Conservation (phyloP, 2,329 filamentous ascomycete species). For the Leptographium flavum region DNA sequence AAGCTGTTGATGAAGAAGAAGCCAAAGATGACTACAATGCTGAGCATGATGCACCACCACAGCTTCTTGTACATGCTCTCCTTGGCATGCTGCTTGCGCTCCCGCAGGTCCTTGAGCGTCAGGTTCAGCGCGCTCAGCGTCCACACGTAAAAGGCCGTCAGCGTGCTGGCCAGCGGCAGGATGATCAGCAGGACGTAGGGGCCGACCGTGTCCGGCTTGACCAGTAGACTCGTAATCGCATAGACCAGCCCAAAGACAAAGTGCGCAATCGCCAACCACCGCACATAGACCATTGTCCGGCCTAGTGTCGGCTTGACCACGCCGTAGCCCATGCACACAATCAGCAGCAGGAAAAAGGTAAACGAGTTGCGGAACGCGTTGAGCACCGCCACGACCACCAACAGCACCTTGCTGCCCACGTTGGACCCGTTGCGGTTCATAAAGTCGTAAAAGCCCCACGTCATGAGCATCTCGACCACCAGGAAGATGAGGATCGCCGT, state of each 20-base stretch:
- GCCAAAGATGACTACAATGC: constrained; percentile 87
- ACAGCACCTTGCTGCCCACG: constrained; percentile 65
- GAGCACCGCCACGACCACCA: constrained; percentile 82
- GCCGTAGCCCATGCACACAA: constrained; percentile 98
- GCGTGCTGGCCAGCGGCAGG: constrained; percentile 74
- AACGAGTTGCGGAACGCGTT: constrained; percentile 95
- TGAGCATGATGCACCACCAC: constrained; percentile 92
- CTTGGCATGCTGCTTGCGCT: constrained; percentile 88
- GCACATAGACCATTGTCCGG: constrained; percentile 86
- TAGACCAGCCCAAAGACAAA: constrained; percentile 94
- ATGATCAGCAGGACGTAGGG: constrained; percentile 88
- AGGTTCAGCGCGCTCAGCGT: constrained; percentile 88
- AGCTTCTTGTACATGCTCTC: constrained; percentile 94
- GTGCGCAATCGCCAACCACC: constrained; percentile 79
- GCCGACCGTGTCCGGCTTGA: constrained; percentile 76
- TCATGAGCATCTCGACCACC: constrained; percentile 93
- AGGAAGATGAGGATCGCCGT: constrained; percentile 92
- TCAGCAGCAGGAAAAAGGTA: constrained; percentile 93
- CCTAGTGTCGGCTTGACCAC: constrained; percentile 91
- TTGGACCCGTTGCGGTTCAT: constrained; percentile 83
- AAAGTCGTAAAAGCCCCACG: constrained; percentile 97
- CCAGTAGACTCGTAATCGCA: constrained; percentile 72
- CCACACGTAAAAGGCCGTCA: constrained; percentile 98
- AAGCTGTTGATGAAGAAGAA: constrained; percentile 99
- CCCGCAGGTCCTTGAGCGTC: constrained; percentile 90